Evolutionary conservation across 805 yeast genomes (phyloP), one percentile per base, ranked within the genome.

Genomic region (Lipomyces chichibuensis): DNA sequence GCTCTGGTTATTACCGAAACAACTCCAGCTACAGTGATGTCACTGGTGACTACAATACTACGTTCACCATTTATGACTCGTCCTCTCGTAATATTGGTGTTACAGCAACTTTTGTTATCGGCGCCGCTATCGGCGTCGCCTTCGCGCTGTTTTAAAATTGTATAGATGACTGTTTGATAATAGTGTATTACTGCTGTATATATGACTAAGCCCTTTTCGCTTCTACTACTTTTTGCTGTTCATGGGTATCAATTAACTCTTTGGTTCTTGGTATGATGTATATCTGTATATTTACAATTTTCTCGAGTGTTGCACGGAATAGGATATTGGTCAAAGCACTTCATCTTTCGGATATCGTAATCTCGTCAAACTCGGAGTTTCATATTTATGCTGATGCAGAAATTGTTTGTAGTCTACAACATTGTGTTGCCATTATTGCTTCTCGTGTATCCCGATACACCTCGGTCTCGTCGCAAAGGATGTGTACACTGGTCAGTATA

Each of bases 1-100:
- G 39, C 58, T 8, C 20, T 29, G 59, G 54, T 3, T 35, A 49
- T 7, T 59, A 63, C 62, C 32, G 53, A 17, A 43, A 59, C 51
- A 27, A 46, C 49, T 54, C 62, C n/a, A 46, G 37, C 25, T 64
- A 64, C 55, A 58, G 53, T 14, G 56, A 64, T 39, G 14, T 9
- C 57, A 57, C 63, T 27, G 63, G 66, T n/a, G 56, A 64, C 58
- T 59, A 32, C 52, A 54, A 64, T 43, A 35, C 57, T 25, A 55
- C 63, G 3, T 17, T 35, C 53, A 57, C 63, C 2, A 39, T 59
- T 55, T 63, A 35, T 13, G 63, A 54, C 33, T 57, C 59, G 20
- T 57, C 59, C 49, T 33, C 49, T 20, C 46, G 9, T 25, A 33
- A 13, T 20, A 35, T 37, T 27, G 32, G 27, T 20, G 27, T 63